Evolutionary conservation across 2,329 filamentous ascomycete genomes (phyloP).

Genomic region (Hypoxylon sp.): DNA sequence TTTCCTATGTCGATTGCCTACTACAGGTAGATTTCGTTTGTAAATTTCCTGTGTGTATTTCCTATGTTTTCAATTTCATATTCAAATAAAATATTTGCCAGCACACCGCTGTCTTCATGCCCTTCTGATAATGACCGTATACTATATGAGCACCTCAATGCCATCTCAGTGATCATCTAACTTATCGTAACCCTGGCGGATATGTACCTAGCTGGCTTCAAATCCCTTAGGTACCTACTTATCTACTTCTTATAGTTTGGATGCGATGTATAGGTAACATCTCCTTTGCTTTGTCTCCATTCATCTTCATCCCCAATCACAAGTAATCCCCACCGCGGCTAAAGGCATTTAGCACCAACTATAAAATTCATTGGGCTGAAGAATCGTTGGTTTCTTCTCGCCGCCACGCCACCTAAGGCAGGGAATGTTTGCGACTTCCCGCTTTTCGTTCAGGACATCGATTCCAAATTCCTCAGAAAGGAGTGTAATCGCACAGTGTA

Average conservation of each 20-base stretch:
- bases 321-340: no score
- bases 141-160: not conserved
- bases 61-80: no score
- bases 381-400: slow-evolving; percentile 18
- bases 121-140: not conserved
- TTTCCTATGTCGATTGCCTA: not conserved
- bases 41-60: not conserved
- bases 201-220: no score
- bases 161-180: no score
- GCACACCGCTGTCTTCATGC: not conserved
- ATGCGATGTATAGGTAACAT: no score
- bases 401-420: slow-evolving; percentile 40
- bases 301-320: not conserved
- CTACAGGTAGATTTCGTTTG: not conserved
- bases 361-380: slow-evolving; percentile 44
- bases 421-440: slow-evolving; percentile 29
- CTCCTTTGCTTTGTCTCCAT: no score
- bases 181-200: no score
- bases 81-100: not conserved
- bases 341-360: slow-evolving; percentile 37
- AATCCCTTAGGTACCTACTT: no score
- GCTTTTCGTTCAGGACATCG: slow-evolving; percentile 25
- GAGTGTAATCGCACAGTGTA: slow-evolving; percentile 20
- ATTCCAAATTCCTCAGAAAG: slow-evolving; percentile 21
- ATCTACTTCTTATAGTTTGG: no score